phyloP scores from a whole-genome alignment of 2,329 filamentous ascomycete genomes.

The Orbilia brochopaga region DNA sequence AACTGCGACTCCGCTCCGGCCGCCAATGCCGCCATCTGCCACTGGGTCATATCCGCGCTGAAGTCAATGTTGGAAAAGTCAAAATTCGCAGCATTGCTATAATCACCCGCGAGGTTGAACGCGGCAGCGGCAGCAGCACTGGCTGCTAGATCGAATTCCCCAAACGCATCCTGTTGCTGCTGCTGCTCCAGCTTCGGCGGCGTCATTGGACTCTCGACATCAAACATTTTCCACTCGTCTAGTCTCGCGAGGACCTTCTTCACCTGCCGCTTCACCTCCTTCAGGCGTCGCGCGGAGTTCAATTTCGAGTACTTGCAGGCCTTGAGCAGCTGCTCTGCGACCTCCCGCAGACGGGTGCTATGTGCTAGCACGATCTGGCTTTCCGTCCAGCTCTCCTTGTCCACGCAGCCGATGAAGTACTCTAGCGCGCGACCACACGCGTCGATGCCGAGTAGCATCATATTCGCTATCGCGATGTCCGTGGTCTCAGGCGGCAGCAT shows the following conservation, averaged over 20 bases:
- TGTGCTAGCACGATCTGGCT: constrained; percentile 43
- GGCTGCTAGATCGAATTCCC: constrained; percentile 3
- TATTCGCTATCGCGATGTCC: constrained; percentile 50
- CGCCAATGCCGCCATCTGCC: constrained; percentile 3
- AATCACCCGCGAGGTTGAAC: constrained; percentile 36
- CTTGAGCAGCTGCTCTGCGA: constrained; percentile 35
- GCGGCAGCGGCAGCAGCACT: constrained; percentile 18
- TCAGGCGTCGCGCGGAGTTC: constrained; percentile 35
- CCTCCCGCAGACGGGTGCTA: constrained; percentile 15
- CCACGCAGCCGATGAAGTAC: constrained; percentile 40
- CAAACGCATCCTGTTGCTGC: constrained; percentile 16
- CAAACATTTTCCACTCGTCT: constrained; percentile 31
- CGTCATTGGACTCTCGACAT: constrained; percentile 21
- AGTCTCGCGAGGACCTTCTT: constrained; percentile 39
- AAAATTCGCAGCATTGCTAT: constrained; percentile 41
- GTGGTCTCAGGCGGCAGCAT: constrained; percentile 39
- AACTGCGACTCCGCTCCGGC: constrained; percentile 9
- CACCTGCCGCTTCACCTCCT: constrained; percentile 47
- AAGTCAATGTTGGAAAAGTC: constrained; percentile 34
- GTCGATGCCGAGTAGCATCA: constrained; percentile 50
- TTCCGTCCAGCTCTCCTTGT: constrained; percentile 42
- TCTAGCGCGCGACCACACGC: constrained; percentile 48
- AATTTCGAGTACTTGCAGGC: constrained; percentile 36
- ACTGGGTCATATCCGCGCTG: constrained; percentile 11
- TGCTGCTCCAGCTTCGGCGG: constrained; percentile 8